Evolutionary conservation across 169 alveolate species (phyloP), one percentile per base, ranked within the genome.

Genomic region (Eimeria mitis): DNA sequence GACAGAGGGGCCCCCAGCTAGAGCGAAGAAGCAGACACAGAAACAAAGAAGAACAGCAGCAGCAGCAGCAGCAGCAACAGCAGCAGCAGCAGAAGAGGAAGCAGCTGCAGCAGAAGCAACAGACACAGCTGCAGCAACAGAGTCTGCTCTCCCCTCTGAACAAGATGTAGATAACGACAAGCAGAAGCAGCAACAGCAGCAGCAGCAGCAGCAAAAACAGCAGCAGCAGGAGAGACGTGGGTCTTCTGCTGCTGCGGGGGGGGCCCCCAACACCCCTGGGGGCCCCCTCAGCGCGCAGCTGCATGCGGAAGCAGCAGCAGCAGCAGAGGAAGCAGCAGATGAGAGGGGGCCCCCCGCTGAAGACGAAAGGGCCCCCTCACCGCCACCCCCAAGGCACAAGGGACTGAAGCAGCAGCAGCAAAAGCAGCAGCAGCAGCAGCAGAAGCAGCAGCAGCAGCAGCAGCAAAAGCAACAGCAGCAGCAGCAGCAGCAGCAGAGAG

Each of bases 1-100:
- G 87, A 76, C 87, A 42, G 87, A 76, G 28, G 73, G n/a, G 89
- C 73, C 49, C 71, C 89, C 89, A 49, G 8, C 73, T 19, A 21
- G n/a, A 25, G 73, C 13, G 52, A 3, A 52, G 25, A 54, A 81
- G 89, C 19, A 8, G 34, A 2, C 37, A 49, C 89, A 44, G 7
- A 49, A 54, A 47, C 25, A 6, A 44, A 23, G 16, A 11, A 23
- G 49, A 25, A 61, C 89, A 44, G 71, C 89, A 49, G 89, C 89
- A 49, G 89, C 89, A 49, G 68, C 73, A 23, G 89, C 52, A 23
- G 65, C 73, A 49, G 89, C 13, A 1, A 73, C 73, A 14, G 71
- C 68, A 9, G n/a, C 3, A 3, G 47, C 71, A 16, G 56, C 73
- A 37, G 70, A 54, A 23, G 37, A 59, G 25, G 89, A 44, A 76